Percentiles rank a stretch among this genome's conserved stretches.
Conservation (phyloP, 768 basidiomycete species). For the Kwoniella shandongensis region DNA sequence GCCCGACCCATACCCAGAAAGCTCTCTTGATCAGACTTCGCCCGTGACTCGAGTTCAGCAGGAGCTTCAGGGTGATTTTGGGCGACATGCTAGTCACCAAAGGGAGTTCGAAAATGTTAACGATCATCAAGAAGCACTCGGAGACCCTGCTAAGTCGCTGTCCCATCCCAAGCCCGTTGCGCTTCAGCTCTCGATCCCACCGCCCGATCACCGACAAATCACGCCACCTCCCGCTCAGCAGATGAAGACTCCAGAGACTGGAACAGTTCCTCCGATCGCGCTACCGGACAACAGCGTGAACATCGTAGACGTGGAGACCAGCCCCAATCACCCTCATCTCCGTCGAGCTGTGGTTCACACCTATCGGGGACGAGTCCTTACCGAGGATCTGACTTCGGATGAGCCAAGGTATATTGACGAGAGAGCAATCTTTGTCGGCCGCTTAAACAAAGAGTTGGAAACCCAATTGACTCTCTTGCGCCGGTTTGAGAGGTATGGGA, state of each 20-base stretch:
- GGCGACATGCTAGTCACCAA: too few species aligned
- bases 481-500: slow-evolving; percentile 33
- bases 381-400: slow-evolving; percentile 10
- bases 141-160: too few species aligned
- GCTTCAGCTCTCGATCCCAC: too few species aligned
- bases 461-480: slow-evolving; percentile 19
- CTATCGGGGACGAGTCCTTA: slow-evolving; percentile 30
- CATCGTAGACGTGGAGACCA: background rate
- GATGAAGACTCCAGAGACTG: too few species aligned
- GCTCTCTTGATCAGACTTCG: background rate
- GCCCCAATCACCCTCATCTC: slow-evolving; percentile 8
- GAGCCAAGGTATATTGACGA: slow-evolving; percentile 27
- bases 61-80: slow-evolving; percentile 1
- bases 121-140: too few species aligned
- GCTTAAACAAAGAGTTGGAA: slow-evolving; percentile 30
- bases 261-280: too few species aligned
- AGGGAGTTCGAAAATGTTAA: too few species aligned
- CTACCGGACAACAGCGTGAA: too few species aligned
- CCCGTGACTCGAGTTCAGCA: slow-evolving; percentile 16
- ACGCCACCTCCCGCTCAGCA: too few species aligned
- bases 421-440: slow-evolving; percentile 30
- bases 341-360: slow-evolving; percentile 15
- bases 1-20: background rate
- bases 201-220: too few species aligned
- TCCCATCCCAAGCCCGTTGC: too few species aligned